Conservation (phyloP, 371 early-diverging fungal species). For the Mucor saturninus region DNA sequence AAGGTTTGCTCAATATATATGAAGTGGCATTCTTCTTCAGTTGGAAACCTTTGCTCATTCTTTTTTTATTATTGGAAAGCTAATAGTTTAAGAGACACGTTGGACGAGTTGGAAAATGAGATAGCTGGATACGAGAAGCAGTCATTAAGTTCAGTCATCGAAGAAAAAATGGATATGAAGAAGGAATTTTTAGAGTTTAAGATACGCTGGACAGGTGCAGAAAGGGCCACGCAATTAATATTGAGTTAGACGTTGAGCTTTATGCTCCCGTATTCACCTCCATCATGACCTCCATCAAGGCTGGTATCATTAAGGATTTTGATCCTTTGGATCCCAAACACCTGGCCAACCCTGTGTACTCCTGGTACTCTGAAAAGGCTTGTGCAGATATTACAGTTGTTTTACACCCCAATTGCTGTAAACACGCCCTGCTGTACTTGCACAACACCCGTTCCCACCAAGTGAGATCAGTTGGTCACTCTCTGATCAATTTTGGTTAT, state of each 20-base stretch:
- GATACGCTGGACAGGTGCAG: background rate
- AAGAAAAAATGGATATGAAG: constrained; percentile 3
- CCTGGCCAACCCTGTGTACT: background rate
- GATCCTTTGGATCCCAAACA: background rate
- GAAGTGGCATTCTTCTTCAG: background rate
- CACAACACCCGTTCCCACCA: background rate
- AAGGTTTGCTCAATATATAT: constrained; percentile 3
- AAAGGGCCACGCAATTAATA: background rate
- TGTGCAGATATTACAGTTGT: background rate
- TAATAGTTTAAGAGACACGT: background rate
- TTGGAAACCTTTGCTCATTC: background rate
- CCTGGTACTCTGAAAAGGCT: background rate
- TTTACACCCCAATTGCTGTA: background rate
- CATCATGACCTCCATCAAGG: background rate
- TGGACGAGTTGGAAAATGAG: constrained; percentile 3
- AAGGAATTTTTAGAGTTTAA: background rate
- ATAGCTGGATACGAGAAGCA: constrained; percentile 3
- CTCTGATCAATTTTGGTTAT: background rate
- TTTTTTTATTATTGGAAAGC: background rate
- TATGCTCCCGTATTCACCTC: background rate
- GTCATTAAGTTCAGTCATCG: background rate
- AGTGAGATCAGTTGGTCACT: background rate
- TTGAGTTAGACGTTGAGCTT: background rate
- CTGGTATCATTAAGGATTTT: background rate
- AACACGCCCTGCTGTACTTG: background rate